Conservation (phyloP, 2,329 filamentous ascomycete species). For the Colletotrichum nymphaeae region DNA sequence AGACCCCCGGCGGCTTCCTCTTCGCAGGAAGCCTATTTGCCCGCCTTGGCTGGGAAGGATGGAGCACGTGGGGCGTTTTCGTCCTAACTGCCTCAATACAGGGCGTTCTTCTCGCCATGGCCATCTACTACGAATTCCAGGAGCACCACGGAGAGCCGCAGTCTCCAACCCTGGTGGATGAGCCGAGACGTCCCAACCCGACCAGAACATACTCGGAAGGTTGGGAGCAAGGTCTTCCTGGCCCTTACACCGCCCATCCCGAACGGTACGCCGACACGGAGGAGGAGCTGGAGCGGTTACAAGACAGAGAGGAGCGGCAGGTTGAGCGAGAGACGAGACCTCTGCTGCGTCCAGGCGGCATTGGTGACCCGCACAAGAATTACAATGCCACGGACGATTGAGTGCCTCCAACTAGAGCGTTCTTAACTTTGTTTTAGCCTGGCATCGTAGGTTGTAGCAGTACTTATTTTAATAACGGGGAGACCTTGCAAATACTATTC, state of each 20-base stretch:
- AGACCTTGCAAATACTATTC: not conserved
- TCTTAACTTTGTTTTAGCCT: not conserved
- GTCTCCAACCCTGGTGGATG: constrained; percentile 18
- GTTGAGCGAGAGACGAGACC: constrained; percentile 63
- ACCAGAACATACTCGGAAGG: constrained; percentile 61
- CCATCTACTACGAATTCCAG: constrained; percentile 77
- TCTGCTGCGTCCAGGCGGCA: constrained; percentile 61
- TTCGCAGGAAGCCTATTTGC: constrained; percentile 88
- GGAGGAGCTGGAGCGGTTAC: constrained; percentile 61
- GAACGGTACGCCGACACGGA: constrained; percentile 63
- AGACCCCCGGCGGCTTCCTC: constrained; percentile 91
- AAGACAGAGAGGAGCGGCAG: constrained; percentile 62
- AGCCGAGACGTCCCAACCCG: constrained; percentile 49
- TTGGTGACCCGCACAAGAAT: constrained; percentile 56
- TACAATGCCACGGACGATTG: constrained; percentile 47
- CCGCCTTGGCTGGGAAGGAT: constrained; percentile 83
- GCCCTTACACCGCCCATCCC: constrained; percentile 63
- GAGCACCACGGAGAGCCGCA: constrained; percentile 46
- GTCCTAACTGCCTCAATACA: constrained; percentile 88
- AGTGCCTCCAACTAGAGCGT: not conserved
- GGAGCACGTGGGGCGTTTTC: constrained; percentile 96
- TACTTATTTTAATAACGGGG: not conserved
- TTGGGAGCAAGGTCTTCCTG: constrained; percentile 62
- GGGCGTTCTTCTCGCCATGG: constrained; percentile 83
- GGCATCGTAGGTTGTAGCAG: not conserved